A percentile compares a stretch with the other conserved stretches of the same genome.
Evolutionary conservation across 2,329 filamentous ascomycete genomes (phyloP).

Genomic region (Botrytis fabae): DNA sequence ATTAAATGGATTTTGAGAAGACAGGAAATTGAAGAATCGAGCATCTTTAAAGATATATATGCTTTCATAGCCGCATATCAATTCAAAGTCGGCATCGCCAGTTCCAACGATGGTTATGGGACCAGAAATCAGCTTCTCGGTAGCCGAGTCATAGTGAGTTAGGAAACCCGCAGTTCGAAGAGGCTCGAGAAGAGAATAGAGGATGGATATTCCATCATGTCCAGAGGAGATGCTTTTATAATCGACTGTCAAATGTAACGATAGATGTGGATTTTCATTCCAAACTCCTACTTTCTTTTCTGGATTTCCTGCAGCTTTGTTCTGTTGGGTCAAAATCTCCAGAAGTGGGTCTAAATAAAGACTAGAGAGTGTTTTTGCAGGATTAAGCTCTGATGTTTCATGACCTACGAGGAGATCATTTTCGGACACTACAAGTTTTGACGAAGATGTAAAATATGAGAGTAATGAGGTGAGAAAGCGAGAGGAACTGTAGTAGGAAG

Average conservation of each 20-base stretch:
- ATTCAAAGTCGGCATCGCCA: slow-evolving; percentile 48
- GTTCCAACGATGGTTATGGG: slow-evolving; percentile 53
- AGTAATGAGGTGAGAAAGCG: neutral
- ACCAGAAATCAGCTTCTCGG: slow-evolving; percentile 32
- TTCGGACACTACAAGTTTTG: neutral
- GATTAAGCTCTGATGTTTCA: slow-evolving; percentile 52
- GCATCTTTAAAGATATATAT: slow-evolving; percentile 52
- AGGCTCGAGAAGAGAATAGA: slow-evolving; percentile 45
- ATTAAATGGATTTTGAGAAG: slow-evolving; percentile 28
- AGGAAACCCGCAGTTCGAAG: slow-evolving; percentile 45
- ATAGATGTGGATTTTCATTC: slow-evolving; percentile 25
- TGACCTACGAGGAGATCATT: slow-evolving; percentile 55
- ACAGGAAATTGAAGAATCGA: slow-evolving; percentile 40
- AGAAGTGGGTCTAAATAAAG: slow-evolving; percentile 62
- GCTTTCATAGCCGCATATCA: slow-evolving; percentile 38
- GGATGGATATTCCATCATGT: slow-evolving; percentile 40
- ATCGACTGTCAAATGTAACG: slow-evolving; percentile 50
- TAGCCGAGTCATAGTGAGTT: slow-evolving; percentile 43
- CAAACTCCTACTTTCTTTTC: slow-evolving; percentile 30
- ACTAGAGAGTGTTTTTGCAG: slow-evolving; percentile 53
- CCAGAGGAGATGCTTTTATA: slow-evolving; percentile 46
- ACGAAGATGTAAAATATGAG: slow-evolving; percentile 1
- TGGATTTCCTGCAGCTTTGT: slow-evolving; percentile 22
- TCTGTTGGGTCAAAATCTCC: slow-evolving; percentile 55
- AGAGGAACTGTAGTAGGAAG: neutral